phyloP scores from a whole-genome alignment of 2,329 filamentous ascomycete species.

The Trichoderma gracile region DNA sequence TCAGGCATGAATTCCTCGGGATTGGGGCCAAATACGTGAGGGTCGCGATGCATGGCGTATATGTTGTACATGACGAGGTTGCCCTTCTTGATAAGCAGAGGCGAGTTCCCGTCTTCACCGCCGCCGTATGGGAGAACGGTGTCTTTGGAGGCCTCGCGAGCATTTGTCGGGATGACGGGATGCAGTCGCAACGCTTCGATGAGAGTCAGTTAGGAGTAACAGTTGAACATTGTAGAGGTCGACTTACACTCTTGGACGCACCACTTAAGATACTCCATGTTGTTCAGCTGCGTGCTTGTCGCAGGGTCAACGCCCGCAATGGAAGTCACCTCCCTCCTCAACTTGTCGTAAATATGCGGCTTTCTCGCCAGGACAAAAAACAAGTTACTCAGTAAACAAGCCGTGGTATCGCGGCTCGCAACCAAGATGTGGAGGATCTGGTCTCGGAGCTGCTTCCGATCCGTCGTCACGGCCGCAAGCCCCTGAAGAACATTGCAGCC shows the following conservation, averaged over 20 bases:
- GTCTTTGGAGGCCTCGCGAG: conserved; percentile 42
- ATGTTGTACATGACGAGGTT: conserved; percentile 46
- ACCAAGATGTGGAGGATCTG: conserved; percentile 48
- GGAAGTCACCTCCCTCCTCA: conserved; percentile 46
- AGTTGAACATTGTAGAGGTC: neutral
- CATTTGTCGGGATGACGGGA: conserved; percentile 52
- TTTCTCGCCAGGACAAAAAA: conserved; percentile 47
- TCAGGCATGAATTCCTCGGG: conserved; percentile 45
- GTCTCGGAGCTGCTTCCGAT: conserved; percentile 43
- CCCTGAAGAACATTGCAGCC: conserved; percentile 53
- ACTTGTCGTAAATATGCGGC: conserved; percentile 45
- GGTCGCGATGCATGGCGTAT: conserved; percentile 45
- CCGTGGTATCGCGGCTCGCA: conserved; percentile 51
- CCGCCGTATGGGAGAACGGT: conserved; percentile 55
- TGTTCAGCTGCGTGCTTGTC: conserved; percentile 51
- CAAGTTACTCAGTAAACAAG: conserved; percentile 45
- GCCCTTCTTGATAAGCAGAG: conserved; percentile 52
- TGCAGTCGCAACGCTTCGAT: conserved; percentile 49
- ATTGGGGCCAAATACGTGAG: conserved; percentile 41
- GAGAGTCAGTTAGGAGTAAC: neutral
- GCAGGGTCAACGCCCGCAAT: conserved; percentile 40
- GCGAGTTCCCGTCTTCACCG: conserved; percentile 48
- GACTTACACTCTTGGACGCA: conserved; percentile 58
- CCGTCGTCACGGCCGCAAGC: conserved; percentile 47
- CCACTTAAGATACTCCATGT: conserved; percentile 56